These are phyloP conservation scores for Medicago ruthenica DNA, from an alignment of 306 rosid genomes.

Conservation along the genomic window DNA sequence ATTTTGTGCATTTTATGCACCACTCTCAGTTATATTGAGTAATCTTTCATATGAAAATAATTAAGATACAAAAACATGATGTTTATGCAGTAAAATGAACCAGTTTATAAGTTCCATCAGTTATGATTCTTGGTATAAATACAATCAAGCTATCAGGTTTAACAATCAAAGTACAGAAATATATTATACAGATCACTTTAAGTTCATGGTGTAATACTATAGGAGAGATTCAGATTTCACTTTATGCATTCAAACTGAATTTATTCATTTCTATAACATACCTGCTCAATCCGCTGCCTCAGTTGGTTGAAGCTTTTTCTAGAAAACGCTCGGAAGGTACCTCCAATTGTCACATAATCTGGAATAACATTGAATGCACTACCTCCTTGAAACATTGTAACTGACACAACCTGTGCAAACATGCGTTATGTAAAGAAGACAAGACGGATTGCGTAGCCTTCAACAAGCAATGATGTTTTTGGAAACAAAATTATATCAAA, in stretches of 20 bases:
- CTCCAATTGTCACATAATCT: slow-evolving; percentile 85
- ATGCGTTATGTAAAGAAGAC: slow-evolving; percentile 19
- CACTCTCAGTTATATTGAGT: neutral
- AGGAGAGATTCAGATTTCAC: neutral
- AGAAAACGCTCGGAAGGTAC: slow-evolving; percentile 82
- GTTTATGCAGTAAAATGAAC: neutral
- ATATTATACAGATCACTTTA: neutral
- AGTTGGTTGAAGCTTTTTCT: slow-evolving; percentile 59
- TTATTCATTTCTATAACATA: slow-evolving; percentile 31
- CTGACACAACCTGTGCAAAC: slow-evolving; percentile 73
- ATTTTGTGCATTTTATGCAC: neutral
- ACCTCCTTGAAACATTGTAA: slow-evolving; percentile 82
- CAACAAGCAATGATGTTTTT: neutral
- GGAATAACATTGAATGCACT: slow-evolving; percentile 92
- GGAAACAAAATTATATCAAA: neutral
- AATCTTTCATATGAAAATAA: too few relatives aligned
- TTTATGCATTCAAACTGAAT: slow-evolving; percentile 12
- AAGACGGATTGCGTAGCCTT: neutral
- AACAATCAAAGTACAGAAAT: too few relatives aligned
- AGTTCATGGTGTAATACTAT: neutral
- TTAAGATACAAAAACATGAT: too few relatives aligned
- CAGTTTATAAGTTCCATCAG: neutral
- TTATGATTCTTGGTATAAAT: neutral
- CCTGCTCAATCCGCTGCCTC: slow-evolving; percentile 71
- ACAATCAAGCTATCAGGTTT: neutral